Percentiles rank a stretch among this genome's conserved stretches.
Conservation (phyloP, 169 alveolate species). For the Eimeria maxima region DNA sequence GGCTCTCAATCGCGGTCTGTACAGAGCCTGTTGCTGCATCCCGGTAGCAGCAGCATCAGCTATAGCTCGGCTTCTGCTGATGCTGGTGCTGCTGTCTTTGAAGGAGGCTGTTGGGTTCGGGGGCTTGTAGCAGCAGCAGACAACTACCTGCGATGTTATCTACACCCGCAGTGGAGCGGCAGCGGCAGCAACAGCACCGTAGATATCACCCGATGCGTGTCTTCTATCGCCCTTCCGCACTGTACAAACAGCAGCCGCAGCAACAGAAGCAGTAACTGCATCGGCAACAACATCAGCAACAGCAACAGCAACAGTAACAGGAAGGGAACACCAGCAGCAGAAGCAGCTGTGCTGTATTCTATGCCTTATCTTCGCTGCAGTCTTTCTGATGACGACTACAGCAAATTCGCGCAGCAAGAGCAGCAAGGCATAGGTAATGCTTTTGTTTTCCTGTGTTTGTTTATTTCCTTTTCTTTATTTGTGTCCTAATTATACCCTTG, state of each 20-base stretch:
- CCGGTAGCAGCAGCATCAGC: constrained; percentile 55
- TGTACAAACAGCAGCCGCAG: constrained; percentile 43
- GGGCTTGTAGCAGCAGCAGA: constrained; percentile 53
- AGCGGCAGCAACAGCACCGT: not conserved
- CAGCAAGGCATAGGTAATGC: constrained; percentile 18
- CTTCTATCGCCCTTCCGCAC: constrained; percentile 26
- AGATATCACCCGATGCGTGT: constrained; percentile 32
- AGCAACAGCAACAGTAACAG: constrained; percentile 43
- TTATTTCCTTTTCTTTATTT: not conserved
- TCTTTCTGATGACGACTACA: not conserved
- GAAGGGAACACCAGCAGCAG: not conserved
- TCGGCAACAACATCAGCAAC: not conserved
- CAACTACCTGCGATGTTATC: constrained; percentile 18
- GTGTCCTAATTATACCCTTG: not conserved
- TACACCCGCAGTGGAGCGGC: constrained; percentile 27
- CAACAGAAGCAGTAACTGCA: constrained; percentile 22
- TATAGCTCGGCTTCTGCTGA: not conserved
- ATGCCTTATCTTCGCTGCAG: constrained; percentile 11
- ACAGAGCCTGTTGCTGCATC: not conserved
- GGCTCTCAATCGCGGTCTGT: not conserved
- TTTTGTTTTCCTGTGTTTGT: not conserved
- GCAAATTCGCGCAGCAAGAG: constrained; percentile 31
- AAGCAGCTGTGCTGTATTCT: constrained; percentile 19
- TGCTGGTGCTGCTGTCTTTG: constrained; percentile 23
- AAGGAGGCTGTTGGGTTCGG: not conserved